A percentile compares a stretch with the other conserved stretches of the same genome.
phyloP scores from a whole-genome alignment of 2,329 filamentous ascomycete genomes.

The Sporothrix pseudoabietina region DNA sequence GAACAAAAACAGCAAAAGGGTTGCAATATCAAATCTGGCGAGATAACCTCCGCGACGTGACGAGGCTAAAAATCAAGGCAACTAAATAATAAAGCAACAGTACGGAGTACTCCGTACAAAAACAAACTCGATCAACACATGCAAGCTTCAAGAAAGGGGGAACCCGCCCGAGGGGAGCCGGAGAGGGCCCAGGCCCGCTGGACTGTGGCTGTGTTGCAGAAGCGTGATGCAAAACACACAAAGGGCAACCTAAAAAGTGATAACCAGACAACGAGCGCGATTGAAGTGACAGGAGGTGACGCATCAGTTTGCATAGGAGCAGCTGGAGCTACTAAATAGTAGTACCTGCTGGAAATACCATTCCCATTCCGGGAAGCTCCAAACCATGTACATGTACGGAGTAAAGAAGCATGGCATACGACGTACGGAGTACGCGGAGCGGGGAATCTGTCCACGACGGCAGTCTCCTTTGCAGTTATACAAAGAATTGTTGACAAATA shows the following conservation, averaged over 20 bases:
- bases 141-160: not conserved
- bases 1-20: not conserved
- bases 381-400: not conserved
- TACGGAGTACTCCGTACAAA: not conserved
- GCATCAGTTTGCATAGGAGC: not conserved
- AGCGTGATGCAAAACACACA: conserved; percentile 17
- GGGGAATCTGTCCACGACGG: not conserved
- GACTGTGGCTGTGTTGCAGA: conserved; percentile 24
- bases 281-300: not conserved
- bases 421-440: not conserved
- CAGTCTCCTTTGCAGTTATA: not conserved
- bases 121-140: not conserved
- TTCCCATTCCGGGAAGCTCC: not conserved
- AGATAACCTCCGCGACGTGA: not conserved
- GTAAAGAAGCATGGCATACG: not conserved
- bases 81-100: not conserved
- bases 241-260: not conserved
- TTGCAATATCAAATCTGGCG: not conserved
- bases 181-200: conserved; percentile 4
- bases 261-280: not conserved
- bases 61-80: conserved; percentile 17
- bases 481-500: not conserved
- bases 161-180: not conserved
- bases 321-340: not conserved
- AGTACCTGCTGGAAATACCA: not conserved